These are phyloP conservation scores for Aureobasidium melanogenum DNA, from an alignment of 2,329 filamentous ascomycete species.

Conservation along the genomic window DNA sequence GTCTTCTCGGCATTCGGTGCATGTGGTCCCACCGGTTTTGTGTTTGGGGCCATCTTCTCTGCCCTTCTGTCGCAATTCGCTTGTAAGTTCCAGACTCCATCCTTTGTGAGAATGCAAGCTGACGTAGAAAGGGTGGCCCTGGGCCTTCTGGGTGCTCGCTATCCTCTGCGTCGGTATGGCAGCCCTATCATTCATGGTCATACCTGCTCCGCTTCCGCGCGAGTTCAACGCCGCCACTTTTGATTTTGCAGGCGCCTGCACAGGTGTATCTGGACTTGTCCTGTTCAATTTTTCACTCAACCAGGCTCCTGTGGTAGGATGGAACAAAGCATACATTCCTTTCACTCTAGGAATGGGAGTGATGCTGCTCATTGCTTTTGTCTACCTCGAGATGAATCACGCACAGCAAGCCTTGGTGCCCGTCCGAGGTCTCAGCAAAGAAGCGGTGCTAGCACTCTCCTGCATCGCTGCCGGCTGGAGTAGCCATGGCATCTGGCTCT, in stretches of 20 bases:
- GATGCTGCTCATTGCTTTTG: conserved; percentile 21
- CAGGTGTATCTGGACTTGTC: conserved; percentile 24
- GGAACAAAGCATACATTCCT: conserved; percentile 22
- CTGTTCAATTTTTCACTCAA: conserved; percentile 27
- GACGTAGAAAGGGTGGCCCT: conserved; percentile 24
- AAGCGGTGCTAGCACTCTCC: conserved; percentile 21
- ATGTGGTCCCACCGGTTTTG: conserved; percentile 27
- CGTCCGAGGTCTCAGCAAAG: conserved; percentile 19
- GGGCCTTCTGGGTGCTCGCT: conserved; percentile 25
- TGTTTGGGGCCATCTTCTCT: conserved; percentile 26
- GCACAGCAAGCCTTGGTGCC: conserved; percentile 19
- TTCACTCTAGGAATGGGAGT: conserved; percentile 24
- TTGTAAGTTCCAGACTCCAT: conserved; percentile 34
- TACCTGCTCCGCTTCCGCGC: conserved; percentile 16
- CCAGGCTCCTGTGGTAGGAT: conserved; percentile 25
- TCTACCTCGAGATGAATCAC: conserved; percentile 22
- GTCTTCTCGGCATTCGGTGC: conserved; percentile 30
- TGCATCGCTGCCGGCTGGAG: conserved; percentile 25
- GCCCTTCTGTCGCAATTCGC: conserved; percentile 25
- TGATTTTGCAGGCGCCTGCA: conserved; percentile 22
- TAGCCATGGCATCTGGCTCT: conserved; percentile 25
- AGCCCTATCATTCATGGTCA: conserved; percentile 19
- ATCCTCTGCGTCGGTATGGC: conserved; percentile 20
- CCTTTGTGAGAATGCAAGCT: conserved; percentile 29
- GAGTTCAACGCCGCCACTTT: conserved; percentile 16